These are phyloP conservation scores for Endocladia muricata DNA, from an alignment of 31 red algal species.

Conservation along the genomic window DNA sequence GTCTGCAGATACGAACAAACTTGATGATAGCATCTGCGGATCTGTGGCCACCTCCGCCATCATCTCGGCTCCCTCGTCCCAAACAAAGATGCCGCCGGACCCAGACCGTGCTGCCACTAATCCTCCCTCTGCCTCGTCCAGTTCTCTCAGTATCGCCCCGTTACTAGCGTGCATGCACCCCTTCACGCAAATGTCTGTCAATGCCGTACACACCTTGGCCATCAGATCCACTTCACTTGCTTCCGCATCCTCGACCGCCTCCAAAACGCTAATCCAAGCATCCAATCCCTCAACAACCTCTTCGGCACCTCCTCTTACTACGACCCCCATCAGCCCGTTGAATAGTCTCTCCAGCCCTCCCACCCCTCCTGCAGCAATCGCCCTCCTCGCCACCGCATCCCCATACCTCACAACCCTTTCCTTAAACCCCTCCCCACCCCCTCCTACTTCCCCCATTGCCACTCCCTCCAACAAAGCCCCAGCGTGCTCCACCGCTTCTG, in stretches of 20 bases:
- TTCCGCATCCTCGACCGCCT: not conserved
- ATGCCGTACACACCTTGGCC: not conserved
- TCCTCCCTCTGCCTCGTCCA: not conserved
- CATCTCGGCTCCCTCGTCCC: not conserved
- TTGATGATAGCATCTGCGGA: not conserved
- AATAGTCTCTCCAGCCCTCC: not conserved
- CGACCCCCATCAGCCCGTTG: slow-evolving; percentile 9
- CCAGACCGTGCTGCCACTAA: not conserved
- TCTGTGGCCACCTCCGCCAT: slow-evolving; percentile 21
- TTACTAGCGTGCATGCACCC: not conserved
- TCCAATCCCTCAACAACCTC: not conserved
- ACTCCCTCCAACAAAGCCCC: not conserved
- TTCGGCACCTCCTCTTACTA: not conserved
- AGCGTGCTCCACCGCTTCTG: not conserved
- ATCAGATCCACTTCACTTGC: not conserved
- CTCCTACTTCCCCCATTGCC: not conserved
- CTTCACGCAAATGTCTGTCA: not conserved
- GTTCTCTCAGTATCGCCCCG: not conserved
- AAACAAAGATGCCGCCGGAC: not conserved
- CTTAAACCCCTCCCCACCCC: not conserved
- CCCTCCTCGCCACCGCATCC: not conserved
- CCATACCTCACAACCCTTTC: not conserved
- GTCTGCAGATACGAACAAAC: not conserved
- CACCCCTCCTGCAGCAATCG: not conserved
- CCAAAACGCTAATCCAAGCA: not conserved